Evolutionary conservation across 179 eudicot species (phyloP).

Genomic region (Carnegiea gigantea): DNA sequence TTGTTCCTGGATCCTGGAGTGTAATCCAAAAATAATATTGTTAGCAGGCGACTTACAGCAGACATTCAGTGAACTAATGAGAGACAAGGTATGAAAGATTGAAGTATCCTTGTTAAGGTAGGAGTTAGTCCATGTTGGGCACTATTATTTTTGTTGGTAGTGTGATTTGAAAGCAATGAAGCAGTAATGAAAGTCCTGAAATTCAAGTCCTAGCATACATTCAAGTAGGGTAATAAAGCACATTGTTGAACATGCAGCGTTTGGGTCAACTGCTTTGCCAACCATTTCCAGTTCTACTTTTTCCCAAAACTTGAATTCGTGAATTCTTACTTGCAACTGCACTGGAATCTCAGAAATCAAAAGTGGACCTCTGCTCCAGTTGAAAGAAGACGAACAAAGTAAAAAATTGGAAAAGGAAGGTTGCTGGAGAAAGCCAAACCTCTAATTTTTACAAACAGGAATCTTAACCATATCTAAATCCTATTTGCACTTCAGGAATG

Average conservation of each 20-base stretch:
- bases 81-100: background rate
- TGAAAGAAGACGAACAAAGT: background rate
- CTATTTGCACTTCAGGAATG: background rate
- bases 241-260: background rate
- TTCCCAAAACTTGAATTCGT: background rate
- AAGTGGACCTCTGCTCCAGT: background rate
- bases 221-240: background rate
- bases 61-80: background rate
- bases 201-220: background rate
- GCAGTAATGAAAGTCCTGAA: background rate
- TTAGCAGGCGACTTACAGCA: background rate
- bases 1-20: constrained; percentile 50
- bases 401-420: too few relatives aligned
- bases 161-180: background rate
- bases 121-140: background rate
- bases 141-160: background rate
- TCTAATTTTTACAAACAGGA: too few relatives aligned
- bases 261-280: background rate
- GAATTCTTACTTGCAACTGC: background rate
- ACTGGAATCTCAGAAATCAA: background rate
- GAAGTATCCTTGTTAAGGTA: background rate
- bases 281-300: background rate
- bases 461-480: too few relatives aligned
- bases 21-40: background rate
- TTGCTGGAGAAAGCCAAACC: too few relatives aligned